These are phyloP conservation scores for Pseudogymnoascus sp. DNA, from an alignment of 2,329 filamentous ascomycete genomes.

Conservation along the genomic window DNA sequence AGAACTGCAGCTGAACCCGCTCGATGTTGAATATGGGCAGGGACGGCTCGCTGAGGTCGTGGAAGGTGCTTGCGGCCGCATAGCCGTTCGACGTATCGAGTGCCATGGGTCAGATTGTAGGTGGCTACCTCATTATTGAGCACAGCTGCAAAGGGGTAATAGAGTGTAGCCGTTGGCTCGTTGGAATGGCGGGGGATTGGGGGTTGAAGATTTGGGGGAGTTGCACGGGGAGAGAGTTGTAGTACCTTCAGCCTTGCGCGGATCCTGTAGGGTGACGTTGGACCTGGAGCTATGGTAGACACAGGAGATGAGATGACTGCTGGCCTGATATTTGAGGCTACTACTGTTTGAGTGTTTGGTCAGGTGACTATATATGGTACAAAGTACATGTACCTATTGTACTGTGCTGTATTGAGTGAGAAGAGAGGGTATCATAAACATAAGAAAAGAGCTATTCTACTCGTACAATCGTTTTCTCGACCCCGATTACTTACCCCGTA, in stretches of 20 bases:
- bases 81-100: slow-evolving; percentile 66
- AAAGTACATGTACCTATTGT: neutral
- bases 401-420: slow-evolving; percentile 1
- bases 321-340: neutral
- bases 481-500: neutral
- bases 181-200: neutral
- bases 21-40: slow-evolving; percentile 93
- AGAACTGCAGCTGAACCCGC: slow-evolving; percentile 86
- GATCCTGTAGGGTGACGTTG: slow-evolving; percentile 7
- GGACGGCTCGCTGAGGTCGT: slow-evolving; percentile 49
- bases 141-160: neutral
- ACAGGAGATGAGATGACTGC: neutral
- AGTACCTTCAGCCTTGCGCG: slow-evolving; percentile 5
- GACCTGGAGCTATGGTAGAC: neutral
- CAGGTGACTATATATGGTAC: neutral
- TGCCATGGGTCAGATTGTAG: slow-evolving; percentile 45
- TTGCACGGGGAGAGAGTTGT: neutral
- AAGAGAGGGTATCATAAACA: slow-evolving; percentile 6
- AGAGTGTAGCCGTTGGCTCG: neutral
- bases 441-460: slow-evolving; percentile 1
- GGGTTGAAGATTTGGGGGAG: neutral
- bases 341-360: neutral
- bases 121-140: slow-evolving; percentile 6
- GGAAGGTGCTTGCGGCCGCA: slow-evolving; percentile 53
- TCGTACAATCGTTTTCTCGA: neutral